Evolutionary conservation across 2,329 filamentous ascomycete species (phyloP).

Genomic region (Parafenestella ontariensis): DNA sequence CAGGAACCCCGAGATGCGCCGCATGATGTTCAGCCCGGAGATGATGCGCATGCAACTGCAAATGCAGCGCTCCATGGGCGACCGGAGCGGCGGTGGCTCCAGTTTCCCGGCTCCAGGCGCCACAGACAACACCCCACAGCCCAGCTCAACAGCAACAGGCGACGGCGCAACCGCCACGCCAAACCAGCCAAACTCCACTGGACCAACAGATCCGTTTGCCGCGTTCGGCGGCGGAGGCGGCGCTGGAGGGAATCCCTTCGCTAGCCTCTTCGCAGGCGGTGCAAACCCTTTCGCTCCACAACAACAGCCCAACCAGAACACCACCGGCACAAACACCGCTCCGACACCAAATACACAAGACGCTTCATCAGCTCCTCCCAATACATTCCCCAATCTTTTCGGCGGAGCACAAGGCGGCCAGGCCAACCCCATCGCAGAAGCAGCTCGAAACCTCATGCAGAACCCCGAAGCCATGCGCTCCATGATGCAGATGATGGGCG

Average conservation of each 20-base stretch:
- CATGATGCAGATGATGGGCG: slow-evolving; percentile 62
- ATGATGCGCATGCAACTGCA: slow-evolving; percentile 82
- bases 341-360: slow-evolving; percentile 27
- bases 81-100: slow-evolving; percentile 55
- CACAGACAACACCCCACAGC: slow-evolving; percentile 78
- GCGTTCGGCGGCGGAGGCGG: slow-evolving; percentile 47
- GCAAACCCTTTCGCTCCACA: slow-evolving; percentile 46
- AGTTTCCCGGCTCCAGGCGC: slow-evolving; percentile 89
- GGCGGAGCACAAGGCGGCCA: slow-evolving; percentile 42
- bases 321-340: slow-evolving; percentile 28
- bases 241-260: slow-evolving; percentile 64
- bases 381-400: slow-evolving; percentile 61
- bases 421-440: slow-evolving; percentile 59
- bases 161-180: slow-evolving; percentile 47
- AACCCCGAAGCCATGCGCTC: slow-evolving; percentile 39
- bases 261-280: slow-evolving; percentile 60
- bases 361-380: slow-evolving; percentile 34
- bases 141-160: slow-evolving; percentile 22
- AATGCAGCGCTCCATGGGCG: slow-evolving; percentile 73
- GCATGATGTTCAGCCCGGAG: slow-evolving; percentile 92
- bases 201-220: slow-evolving; percentile 57
- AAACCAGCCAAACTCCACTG: slow-evolving; percentile 43
- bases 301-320: slow-evolving; percentile 25
- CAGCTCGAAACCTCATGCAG: slow-evolving; percentile 56
- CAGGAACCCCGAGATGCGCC: slow-evolving; percentile 84